Evolutionary conservation across 2,329 filamentous ascomycete species (phyloP).

Genomic region (Aspergillus tubingensis): DNA sequence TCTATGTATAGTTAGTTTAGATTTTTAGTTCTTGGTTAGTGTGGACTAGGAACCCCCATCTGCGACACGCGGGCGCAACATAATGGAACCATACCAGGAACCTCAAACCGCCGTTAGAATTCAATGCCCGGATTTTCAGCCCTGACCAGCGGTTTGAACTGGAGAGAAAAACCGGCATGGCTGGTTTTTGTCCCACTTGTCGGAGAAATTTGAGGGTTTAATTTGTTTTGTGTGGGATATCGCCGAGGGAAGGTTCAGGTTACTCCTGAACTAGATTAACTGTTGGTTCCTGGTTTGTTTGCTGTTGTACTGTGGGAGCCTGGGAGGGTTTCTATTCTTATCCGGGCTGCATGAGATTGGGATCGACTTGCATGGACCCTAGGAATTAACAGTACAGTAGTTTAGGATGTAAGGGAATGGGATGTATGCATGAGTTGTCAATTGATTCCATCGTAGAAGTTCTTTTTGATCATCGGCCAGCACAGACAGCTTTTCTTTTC

Average conservation of each 20-base stretch:
- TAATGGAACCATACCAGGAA: neutral
- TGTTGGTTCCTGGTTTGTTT: neutral
- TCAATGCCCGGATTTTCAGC: slow-evolving; percentile 5
- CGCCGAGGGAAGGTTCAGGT: neutral
- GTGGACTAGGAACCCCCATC: neutral
- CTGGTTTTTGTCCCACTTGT: neutral
- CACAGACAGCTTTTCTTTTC: no score
- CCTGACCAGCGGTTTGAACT: slow-evolving; percentile 6
- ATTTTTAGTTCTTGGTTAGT: neutral
- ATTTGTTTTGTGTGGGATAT: neutral
- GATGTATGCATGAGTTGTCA: no score
- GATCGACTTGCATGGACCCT: neutral
- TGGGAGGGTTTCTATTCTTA: neutral
- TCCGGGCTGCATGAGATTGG: neutral
- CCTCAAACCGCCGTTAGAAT: slow-evolving; percentile 3
- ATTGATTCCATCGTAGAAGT: no score
- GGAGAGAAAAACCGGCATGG: neutral
- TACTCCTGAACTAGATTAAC: neutral
- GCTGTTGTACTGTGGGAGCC: neutral
- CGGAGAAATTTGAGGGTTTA: neutral
- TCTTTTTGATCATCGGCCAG: no score
- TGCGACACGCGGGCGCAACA: slow-evolving; percentile 12
- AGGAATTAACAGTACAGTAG: no score
- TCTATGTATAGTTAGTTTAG: no score
- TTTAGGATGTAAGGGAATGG: no score